Conservation (phyloP, 2,329 filamentous ascomycete genomes). For the Aschersonia sp. region DNA sequence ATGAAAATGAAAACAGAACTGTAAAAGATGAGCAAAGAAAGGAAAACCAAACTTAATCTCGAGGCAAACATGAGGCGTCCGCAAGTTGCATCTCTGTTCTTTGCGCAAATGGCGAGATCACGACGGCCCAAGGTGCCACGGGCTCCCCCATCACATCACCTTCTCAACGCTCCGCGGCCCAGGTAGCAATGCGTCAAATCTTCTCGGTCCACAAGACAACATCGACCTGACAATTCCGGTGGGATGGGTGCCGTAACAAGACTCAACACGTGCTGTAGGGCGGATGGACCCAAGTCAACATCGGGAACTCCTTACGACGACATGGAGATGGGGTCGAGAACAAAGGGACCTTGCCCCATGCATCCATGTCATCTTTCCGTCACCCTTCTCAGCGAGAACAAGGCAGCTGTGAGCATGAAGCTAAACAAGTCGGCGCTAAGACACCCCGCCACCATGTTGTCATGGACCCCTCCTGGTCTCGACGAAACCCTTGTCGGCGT, state of each 20-base stretch:
- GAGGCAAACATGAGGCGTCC: no score
- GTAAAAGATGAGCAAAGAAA: no score
- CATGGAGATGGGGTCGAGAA: slow-evolving; percentile 2
- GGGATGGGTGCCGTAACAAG: background rate
- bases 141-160: background rate
- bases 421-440: slow-evolving; percentile 2
- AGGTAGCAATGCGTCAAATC: background rate
- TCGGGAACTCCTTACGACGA: slow-evolving; percentile 1
- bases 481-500: background rate
- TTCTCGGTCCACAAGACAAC: background rate
- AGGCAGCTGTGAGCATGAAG: slow-evolving; percentile 1
- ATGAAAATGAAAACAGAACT: no score
- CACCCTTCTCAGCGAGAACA: slow-evolving; percentile 1
- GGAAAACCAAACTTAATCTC: no score
- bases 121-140: background rate
- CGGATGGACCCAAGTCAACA: background rate
- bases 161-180: background rate
- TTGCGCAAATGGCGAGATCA: background rate
- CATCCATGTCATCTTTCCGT: background rate
- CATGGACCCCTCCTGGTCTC: slow-evolving; percentile 1
- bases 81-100: background rate
- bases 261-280: background rate
- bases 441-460: slow-evolving; percentile 2
- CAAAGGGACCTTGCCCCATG: slow-evolving; percentile 3
- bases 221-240: background rate